These are phyloP conservation scores for Monosporascus sp. DNA, from an alignment of 2,329 filamentous ascomycete genomes.

Conservation along the genomic window DNA sequence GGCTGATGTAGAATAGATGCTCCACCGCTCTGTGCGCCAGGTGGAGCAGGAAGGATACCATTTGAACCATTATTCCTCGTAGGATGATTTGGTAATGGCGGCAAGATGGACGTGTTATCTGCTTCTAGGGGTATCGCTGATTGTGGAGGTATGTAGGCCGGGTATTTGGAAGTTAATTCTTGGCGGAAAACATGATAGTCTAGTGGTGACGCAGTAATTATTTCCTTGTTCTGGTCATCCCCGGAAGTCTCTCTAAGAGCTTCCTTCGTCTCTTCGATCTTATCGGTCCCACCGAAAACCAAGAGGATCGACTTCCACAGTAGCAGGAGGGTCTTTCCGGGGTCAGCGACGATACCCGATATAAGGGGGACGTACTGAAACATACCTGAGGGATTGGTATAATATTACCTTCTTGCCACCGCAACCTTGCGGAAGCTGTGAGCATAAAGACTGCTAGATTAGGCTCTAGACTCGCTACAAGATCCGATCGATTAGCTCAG, in stretches of 20 bases:
- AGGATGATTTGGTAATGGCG: conserved; percentile 73
- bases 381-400: conserved; percentile 60
- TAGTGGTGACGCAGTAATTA: conserved; percentile 86
- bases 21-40: conserved; percentile 51
- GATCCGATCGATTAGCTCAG: conserved; percentile 14
- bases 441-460: conserved; percentile 68
- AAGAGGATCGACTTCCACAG: conserved; percentile 91
- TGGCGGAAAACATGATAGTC: conserved; percentile 96
- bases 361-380: conserved; percentile 1
- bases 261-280: conserved; percentile 69
- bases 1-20: conserved; percentile 89
- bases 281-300: conserved; percentile 72
- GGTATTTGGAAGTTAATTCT: conserved; percentile 96
- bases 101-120: conserved; percentile 86
- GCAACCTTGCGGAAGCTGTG: conserved; percentile 59
- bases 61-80: conserved; percentile 55
- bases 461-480: conserved; percentile 54
- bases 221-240: conserved; percentile 61
- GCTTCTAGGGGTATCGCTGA: conserved; percentile 79
- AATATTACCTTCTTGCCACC: conserved; percentile 65
- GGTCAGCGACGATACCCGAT: conserved; percentile 2
- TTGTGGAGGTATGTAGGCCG: conserved; percentile 86
- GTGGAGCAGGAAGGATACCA: conserved; percentile 54
- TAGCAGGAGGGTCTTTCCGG: conserved; percentile 63
- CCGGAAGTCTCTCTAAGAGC: conserved; percentile 58